Evolutionary conservation across 106 monocot genomes (phyloP).

Genomic region (Dioscorea dumetorum): DNA sequence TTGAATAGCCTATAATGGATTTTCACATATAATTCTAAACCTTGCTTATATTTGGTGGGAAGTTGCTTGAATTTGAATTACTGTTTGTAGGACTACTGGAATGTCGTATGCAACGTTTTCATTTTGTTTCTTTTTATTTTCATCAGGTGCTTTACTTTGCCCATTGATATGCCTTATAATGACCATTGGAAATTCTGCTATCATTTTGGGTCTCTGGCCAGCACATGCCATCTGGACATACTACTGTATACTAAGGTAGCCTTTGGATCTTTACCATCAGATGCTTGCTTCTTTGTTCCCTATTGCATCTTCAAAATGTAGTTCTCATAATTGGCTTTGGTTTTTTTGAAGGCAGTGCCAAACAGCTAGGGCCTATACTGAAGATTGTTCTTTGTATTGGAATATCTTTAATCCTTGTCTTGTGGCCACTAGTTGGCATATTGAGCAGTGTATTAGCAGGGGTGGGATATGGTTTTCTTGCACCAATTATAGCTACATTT

Average conservation of each 20-base stretch:
- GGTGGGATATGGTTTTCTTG: constrained; percentile 73
- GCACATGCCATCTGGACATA: constrained; percentile 74
- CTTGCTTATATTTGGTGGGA: neutral
- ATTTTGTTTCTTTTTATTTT: neutral
- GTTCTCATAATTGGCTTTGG: neutral
- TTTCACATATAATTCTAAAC: neutral
- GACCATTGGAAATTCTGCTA: constrained; percentile 64
- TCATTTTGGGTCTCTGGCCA: constrained; percentile 90
- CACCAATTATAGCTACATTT: constrained; percentile 78
- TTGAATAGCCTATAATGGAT: neutral
- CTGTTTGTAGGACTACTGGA: neutral
- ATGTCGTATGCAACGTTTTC: neutral
- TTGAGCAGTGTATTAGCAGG: constrained; percentile 58
- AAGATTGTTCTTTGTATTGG: constrained; percentile 51
- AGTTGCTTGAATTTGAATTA: neutral
- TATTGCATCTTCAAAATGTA: neutral
- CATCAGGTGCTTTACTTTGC: constrained; percentile 60
- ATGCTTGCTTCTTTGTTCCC: neutral
- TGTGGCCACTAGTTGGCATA: constrained; percentile 64
- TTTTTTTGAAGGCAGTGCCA: constrained; percentile 56
- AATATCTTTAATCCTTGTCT: constrained; percentile 26
- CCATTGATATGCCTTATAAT: constrained; percentile 71
- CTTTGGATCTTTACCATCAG: neutral
- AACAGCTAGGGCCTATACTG: constrained; percentile 67
- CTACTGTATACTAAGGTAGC: constrained; percentile 75